Evolutionary conservation across 192 early-diverging fungal genomes (phyloP).

Genomic region (Tieghemiomyces parasiticus): DNA sequence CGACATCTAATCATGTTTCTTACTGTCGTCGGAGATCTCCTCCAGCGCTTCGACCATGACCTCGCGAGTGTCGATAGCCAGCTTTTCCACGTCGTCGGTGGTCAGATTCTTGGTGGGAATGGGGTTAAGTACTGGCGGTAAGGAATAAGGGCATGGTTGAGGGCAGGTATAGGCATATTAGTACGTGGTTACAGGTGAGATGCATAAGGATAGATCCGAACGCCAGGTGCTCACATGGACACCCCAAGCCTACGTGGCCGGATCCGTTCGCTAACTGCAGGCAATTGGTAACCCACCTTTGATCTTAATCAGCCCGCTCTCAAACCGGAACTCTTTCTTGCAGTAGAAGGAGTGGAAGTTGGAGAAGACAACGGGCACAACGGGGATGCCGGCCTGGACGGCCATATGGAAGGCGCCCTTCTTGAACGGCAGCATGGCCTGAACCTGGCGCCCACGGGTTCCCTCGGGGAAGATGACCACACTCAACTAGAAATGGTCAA

Average conservation of each 20-base stretch:
- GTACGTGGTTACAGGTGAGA: no score
- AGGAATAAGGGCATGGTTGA: no score
- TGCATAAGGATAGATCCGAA: no score
- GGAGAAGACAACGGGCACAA: conserved; percentile 78
- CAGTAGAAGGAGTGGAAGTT: conserved; percentile 34
- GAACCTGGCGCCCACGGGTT: conserved; percentile 57
- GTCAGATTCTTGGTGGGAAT: conserved; percentile 21
- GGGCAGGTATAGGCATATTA: no score
- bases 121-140: conserved; percentile 19
- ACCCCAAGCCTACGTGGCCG: no score
- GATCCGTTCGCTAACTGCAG: no score
- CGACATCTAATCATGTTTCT: not conserved
- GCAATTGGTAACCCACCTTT: conserved; percentile 24
- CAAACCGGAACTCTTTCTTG: conserved; percentile 22
- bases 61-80: conserved; percentile 24
- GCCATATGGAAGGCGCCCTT: conserved; percentile 95
- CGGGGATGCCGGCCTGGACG: conserved; percentile 65
- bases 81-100: conserved; percentile 24
- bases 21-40: not conserved
- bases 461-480: conserved; percentile 90
- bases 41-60: conserved; percentile 13
- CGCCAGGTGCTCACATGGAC: no score
- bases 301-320: conserved; percentile 21
- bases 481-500: conserved; percentile 38
- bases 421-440: conserved; percentile 78